Percentiles rank a stretch among this genome's conserved stretches.
Conservation (phyloP, 129 eudicot genomes). For the Helianthus tuberosus region DNA sequence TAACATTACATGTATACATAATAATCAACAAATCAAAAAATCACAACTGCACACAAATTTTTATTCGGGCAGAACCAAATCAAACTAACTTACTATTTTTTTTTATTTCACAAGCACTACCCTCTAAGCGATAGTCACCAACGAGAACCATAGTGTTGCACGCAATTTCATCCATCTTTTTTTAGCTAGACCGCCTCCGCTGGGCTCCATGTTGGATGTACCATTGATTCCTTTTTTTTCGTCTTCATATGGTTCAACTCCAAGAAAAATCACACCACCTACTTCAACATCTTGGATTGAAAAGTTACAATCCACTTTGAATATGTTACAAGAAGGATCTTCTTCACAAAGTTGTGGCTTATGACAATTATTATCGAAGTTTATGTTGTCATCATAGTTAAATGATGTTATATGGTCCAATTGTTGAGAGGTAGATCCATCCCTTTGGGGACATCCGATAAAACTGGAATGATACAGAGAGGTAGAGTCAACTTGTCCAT, state of each 20-base stretch:
- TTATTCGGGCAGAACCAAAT: conserved; percentile 7
- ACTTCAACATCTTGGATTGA: not conserved
- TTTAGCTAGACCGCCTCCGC: not conserved
- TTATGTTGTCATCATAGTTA: not conserved
- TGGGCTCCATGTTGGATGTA: not conserved
- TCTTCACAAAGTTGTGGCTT: conserved; percentile 15
- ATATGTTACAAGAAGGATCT: not conserved
- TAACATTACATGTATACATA: not conserved
- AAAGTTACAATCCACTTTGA: not conserved
- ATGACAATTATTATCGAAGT: conserved; percentile 15
- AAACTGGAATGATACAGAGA: not conserved
- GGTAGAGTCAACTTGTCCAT: conserved; percentile 11
- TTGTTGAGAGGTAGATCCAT: conserved; percentile 23
- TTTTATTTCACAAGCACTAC: not conserved
- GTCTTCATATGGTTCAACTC: not conserved
- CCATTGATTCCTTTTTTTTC: not conserved
- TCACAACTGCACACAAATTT: not conserved
- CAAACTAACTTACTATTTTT: not conserved
- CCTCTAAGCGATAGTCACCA: not conserved
- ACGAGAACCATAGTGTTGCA: not conserved
- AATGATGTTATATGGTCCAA: not conserved
- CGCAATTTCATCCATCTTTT: conserved; percentile 6
- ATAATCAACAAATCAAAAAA: not conserved
- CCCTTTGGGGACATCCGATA: too few relatives aligned
- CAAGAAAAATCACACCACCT: not conserved